These are phyloP conservation scores for Gracilaria caudata DNA, from an alignment of 23 red algal species.

Conservation along the genomic window DNA sequence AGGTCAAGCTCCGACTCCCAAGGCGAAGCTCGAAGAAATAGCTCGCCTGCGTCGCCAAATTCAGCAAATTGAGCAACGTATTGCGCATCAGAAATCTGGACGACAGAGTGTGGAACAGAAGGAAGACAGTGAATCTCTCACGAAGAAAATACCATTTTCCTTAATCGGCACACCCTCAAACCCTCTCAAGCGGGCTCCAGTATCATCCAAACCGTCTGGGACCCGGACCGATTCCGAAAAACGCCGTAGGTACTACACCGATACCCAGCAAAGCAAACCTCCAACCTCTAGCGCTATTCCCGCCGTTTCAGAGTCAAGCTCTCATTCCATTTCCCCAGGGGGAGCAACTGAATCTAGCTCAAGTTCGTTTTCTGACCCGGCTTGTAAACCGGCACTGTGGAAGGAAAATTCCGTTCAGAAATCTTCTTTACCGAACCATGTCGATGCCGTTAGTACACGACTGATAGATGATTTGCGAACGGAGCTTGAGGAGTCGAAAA, in stretches of 20 bases:
- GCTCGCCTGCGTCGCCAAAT: constrained; percentile 17
- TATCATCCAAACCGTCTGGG: neutral
- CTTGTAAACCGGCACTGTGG: neutral
- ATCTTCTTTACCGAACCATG: neutral
- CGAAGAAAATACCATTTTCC: neutral
- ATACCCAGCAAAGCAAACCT: neutral
- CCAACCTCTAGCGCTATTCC: neutral
- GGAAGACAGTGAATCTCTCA: neutral
- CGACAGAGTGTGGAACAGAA: neutral
- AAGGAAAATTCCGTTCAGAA: constrained; percentile 27
- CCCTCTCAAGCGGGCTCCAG: neutral
- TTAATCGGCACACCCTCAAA: neutral
- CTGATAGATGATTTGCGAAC: constrained; percentile 36
- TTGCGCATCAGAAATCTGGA: constrained; percentile 9
- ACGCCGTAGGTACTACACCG: constrained; percentile 19
- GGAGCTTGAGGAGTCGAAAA: constrained; percentile 44
- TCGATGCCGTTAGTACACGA: constrained; percentile 16
- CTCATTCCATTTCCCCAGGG: neutral
- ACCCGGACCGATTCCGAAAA: constrained; percentile 10
- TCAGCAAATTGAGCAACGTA: constrained; percentile 18
- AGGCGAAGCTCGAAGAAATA: constrained; percentile 13
- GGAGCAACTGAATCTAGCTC: constrained; percentile 26
- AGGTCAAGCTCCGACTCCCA: neutral
- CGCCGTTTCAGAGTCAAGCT: neutral
- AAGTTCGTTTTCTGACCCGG: neutral